Evolutionary conservation across 164 flowering plant species (phyloP).

Genomic region (Sextonia rubra): DNA sequence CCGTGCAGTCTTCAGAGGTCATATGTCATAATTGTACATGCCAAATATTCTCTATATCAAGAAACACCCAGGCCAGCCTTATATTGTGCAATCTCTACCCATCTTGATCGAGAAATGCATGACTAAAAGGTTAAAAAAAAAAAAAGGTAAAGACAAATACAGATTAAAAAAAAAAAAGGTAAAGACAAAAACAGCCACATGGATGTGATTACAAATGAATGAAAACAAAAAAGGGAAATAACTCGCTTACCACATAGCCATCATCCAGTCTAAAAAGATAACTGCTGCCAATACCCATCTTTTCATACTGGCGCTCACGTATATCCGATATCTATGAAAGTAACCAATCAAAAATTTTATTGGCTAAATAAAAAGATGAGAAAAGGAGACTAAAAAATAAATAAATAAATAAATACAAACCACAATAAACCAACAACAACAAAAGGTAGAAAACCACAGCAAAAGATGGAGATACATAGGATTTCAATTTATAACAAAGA

Average conservation of each 20-base stretch:
- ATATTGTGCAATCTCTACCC: too few species aligned
- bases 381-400: not conserved
- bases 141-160: too few species aligned
- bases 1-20: not conserved
- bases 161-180: too few species aligned
- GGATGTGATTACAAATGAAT: too few species aligned
- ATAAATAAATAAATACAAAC: too few species aligned
- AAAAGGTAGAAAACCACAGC: not conserved
- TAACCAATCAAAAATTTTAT: not conserved
- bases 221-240: not conserved
- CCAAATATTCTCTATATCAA: too few species aligned
- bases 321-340: constrained; percentile 84
- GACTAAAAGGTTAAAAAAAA: too few species aligned
- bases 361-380: not conserved
- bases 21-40: not conserved
- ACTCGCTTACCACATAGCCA: constrained; percentile 89
- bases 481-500: too few species aligned
- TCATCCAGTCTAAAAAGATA: constrained; percentile 97
- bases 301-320: constrained; percentile 88
- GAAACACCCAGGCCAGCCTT: too few species aligned
- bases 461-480: too few species aligned
- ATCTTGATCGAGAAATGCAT: too few species aligned
- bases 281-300: constrained; percentile 99
- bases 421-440: too few species aligned
- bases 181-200: not conserved